phyloP scores from a whole-genome alignment of 345 rosid species.

The Salix suchowensis region DNA sequence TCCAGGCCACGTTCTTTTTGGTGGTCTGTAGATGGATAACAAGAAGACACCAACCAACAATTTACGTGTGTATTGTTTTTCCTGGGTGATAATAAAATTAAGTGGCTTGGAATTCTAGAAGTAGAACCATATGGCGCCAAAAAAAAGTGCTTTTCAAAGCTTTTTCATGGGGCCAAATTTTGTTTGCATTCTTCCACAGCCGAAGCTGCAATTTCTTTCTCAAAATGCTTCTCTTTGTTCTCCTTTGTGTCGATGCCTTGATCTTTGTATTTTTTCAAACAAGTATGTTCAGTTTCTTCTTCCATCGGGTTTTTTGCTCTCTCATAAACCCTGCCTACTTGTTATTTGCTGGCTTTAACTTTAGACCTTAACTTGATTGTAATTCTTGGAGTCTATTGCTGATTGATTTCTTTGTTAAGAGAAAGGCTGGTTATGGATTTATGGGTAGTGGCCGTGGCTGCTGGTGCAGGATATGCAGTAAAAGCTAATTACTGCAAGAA shows the following conservation, averaged over 20 bases:
- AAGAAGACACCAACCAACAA: neutral
- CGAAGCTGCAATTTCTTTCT: neutral
- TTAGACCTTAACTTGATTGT: neutral
- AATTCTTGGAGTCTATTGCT: neutral
- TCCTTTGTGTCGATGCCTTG: neutral
- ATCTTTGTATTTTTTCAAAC: neutral
- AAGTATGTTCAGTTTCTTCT: neutral
- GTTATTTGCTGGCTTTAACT: neutral
- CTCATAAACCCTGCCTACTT: neutral
- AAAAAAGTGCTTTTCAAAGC: conserved; percentile 1
- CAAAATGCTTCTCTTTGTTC: neutral
- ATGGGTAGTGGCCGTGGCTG: conserved; percentile 44
- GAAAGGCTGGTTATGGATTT: conserved; percentile 27
- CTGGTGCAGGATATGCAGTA: conserved; percentile 30
- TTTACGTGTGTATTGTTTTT: neutral
- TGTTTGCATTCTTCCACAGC: neutral
- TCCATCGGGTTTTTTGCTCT: neutral
- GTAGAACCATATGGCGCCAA: neutral
- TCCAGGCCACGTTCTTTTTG: neutral
- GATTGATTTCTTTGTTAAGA: neutral
- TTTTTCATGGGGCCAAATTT: neutral
- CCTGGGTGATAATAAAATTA: neutral
- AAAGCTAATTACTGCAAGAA: conserved; percentile 28
- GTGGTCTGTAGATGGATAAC: neutral
- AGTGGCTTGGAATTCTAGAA: conserved; percentile 6